A percentile compares a stretch with the other conserved stretches of the same genome.
Conservation (phyloP, 2,329 filamentous ascomycete genomes). For the Lasiodiplodia sp. region DNA sequence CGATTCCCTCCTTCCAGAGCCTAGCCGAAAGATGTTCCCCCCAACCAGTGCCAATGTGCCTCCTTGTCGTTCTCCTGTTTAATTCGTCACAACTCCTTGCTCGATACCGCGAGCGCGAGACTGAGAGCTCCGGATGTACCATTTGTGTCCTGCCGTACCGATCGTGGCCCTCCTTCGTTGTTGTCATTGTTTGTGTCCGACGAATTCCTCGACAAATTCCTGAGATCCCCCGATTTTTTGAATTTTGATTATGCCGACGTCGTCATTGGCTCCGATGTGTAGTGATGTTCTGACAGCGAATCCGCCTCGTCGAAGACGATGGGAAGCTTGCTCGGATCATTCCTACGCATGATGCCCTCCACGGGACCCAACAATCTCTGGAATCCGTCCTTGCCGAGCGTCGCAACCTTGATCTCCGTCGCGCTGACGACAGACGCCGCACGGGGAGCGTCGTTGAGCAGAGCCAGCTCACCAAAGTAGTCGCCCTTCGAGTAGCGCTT, state of each 20-base stretch:
- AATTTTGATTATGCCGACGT: slow-evolving; percentile 27
- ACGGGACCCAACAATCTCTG: slow-evolving; percentile 91
- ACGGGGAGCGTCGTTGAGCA: slow-evolving; percentile 91
- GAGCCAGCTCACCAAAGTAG: slow-evolving; percentile 94
- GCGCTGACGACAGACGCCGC: slow-evolving; percentile 86
- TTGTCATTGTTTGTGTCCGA: slow-evolving; percentile 27
- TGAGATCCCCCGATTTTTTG: slow-evolving; percentile 14
- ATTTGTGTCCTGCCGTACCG: slow-evolving; percentile 22
- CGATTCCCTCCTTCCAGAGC: slow-evolving; percentile 20
- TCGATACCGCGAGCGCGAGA: slow-evolving; percentile 15
- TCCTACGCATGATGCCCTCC: slow-evolving; percentile 91
- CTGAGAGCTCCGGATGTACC: slow-evolving; percentile 23
- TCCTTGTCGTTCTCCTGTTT: slow-evolving; percentile 24
- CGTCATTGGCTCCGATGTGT: slow-evolving; percentile 21
- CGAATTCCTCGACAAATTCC: slow-evolving; percentile 29
- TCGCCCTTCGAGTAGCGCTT: slow-evolving; percentile 89
- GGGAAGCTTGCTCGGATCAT: slow-evolving; percentile 58
- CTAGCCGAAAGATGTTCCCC: slow-evolving; percentile 22
- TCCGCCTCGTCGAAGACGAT: slow-evolving; percentile 60
- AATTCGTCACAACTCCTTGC: slow-evolving; percentile 25
- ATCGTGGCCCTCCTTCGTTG: slow-evolving; percentile 23
- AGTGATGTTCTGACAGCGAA: slow-evolving; percentile 55
- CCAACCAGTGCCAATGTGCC: slow-evolving; percentile 24
- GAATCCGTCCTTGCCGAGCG: slow-evolving; percentile 91
- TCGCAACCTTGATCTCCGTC: slow-evolving; percentile 91